Conservation (phyloP, 2,329 filamentous ascomycete species). For the Penicillium freii region DNA sequence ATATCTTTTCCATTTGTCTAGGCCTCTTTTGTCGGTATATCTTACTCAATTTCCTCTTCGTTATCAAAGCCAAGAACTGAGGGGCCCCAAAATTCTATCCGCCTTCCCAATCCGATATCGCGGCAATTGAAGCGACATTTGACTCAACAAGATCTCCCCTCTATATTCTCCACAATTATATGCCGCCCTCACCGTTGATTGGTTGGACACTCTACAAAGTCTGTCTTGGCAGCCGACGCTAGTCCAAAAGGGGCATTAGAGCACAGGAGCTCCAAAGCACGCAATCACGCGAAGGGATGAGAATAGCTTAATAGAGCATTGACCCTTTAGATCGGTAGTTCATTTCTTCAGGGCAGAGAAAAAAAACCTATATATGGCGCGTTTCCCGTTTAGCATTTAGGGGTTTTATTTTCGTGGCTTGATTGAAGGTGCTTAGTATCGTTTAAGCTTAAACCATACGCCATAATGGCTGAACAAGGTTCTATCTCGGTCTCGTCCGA, state of each 20-base stretch:
- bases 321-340: neutral
- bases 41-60: neutral
- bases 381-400: neutral
- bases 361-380: neutral
- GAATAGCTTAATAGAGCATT: neutral
- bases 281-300: neutral
- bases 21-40: neutral
- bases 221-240: neutral
- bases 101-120: neutral
- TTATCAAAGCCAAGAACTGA: neutral
- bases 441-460: neutral
- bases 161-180: neutral
- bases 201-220: neutral
- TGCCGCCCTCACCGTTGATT: neutral
- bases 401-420: neutral
- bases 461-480: conserved; percentile 16
- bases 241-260: neutral
- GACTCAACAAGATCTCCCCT: neutral
- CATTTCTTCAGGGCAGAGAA: neutral
- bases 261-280: neutral
- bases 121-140: neutral
- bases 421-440: neutral
- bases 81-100: neutral
- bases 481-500: conserved; percentile 15
- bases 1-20: neutral